A percentile compares a stretch with the other conserved stretches of the same genome.
These are phyloP conservation scores for Onygenales sp. DNA, from an alignment of 2,329 filamentous ascomycete species.

Conservation along the genomic window DNA sequence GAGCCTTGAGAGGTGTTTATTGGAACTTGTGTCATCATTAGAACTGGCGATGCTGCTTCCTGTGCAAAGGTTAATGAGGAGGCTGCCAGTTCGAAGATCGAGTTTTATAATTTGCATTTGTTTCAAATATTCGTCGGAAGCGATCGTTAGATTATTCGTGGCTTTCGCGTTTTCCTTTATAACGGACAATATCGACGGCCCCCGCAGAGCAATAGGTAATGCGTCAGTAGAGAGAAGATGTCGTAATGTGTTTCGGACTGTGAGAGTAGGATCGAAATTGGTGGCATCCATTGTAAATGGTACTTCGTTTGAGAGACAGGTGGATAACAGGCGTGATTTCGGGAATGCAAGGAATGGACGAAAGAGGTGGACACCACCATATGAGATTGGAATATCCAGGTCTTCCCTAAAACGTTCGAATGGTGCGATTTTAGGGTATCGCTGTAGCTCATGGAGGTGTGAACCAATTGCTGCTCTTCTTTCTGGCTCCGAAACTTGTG, in stretches of 20 bases:
- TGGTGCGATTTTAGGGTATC: background rate
- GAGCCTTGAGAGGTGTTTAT: background rate
- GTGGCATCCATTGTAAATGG: conserved; percentile 79
- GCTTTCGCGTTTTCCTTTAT: conserved; percentile 43
- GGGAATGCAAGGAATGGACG: conserved; percentile 39
- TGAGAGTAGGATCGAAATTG: conserved; percentile 68
- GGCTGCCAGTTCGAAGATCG: conserved; percentile 24
- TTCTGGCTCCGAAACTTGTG: background rate
- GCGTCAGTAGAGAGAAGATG: conserved; percentile 48
- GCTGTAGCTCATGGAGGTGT: background rate
- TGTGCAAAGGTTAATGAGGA: conserved; percentile 14
- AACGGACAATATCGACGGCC: conserved; percentile 53
- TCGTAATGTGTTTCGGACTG: conserved; percentile 71
- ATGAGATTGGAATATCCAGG: conserved; percentile 15
- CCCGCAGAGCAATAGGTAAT: conserved; percentile 62
- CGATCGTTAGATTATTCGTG: conserved; percentile 36
- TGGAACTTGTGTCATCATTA: conserved; percentile 7
- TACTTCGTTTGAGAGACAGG: conserved; percentile 61
- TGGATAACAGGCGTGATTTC: conserved; percentile 54
- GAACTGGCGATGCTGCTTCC: too few species aligned
- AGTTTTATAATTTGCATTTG: conserved; percentile 22
- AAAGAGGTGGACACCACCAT: conserved; percentile 27
- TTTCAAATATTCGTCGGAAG: conserved; percentile 46
- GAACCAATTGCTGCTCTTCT: background rate
- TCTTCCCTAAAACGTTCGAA: background rate